Base-by-base conservation (phyloP, 2,329 filamentous ascomycete genomes). In the Aspergillus versicolor region DNA sequence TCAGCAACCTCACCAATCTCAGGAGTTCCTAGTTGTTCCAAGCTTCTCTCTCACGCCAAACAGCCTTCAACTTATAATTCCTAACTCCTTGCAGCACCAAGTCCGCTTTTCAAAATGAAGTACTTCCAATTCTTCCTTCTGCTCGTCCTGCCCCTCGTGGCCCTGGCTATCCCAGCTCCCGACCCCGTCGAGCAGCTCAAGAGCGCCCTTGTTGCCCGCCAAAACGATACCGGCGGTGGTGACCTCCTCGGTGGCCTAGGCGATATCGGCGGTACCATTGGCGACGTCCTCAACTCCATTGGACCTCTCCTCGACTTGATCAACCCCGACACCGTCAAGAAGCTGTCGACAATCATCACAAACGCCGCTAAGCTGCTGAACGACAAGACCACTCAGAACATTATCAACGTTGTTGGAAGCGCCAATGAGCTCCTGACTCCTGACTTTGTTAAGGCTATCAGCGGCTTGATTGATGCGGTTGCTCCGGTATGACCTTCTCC, bases 1-100 rank as follows among this genome's bases (percentile, higher is more conserved):
- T 41, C 48, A 42, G 38, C 37, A 51, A 41, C 48, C 48, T 51
- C 48, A 22, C 32, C 22, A 51, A 51, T 32, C 22, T 32, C 48
- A 51, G 19, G 42, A 41, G 38, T 51, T 24, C 48, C 22, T 38
- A 42, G 37, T 37, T 42, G 42, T 11, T 19, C 48, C 48, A 32
- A 51, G 37, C 48, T 42, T 37, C 22, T 27, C 27, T 43, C 38
- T 17, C 42, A 43, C 30, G 24, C 37, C 32, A 49, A 5, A 21
- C 21, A 42, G 12, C 37, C 37, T 27, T 44, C 19, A 5, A 44
- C 11, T 44, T 15, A 2, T 21, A 44, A 13, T 19, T 13, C 5
- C 2, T 24, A 51, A 41, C 37, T 43, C 21, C 48, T 21, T 51
- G 38, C 22, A 9, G 3, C 19, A 43, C 32, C 22, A 51, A 27